Percentiles rank a stretch among this genome's conserved stretches.
phyloP scores from a whole-genome alignment of 495 filamentous ascomycete species.

The Hyphodiscus hymeniophilus region DNA sequence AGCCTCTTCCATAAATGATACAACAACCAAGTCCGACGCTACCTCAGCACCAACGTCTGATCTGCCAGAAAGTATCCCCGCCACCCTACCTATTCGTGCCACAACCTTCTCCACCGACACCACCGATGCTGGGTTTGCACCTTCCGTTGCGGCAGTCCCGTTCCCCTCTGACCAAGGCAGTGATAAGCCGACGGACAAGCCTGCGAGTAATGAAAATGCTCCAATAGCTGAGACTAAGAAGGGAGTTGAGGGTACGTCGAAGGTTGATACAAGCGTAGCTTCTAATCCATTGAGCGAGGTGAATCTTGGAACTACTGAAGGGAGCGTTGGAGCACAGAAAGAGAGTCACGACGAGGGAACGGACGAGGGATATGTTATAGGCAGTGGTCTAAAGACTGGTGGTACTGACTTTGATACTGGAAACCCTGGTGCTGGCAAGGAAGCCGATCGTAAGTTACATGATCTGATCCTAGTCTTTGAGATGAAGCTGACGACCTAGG shows the following conservation, averaged over 20 bases:
- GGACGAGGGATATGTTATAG: slow-evolving; percentile 45
- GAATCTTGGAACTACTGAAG: no score
- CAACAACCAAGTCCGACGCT: background rate
- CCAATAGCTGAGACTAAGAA: slow-evolving; percentile 13
- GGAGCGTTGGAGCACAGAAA: slow-evolving; percentile 25
- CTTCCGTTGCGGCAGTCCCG: slow-evolving; percentile 7
- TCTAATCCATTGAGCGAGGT: background rate
- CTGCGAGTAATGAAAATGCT: slow-evolving; percentile 2
- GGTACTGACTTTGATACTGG: slow-evolving; percentile 52
- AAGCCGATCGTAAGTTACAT: slow-evolving; percentile 53
- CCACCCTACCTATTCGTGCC: slow-evolving; percentile 10
- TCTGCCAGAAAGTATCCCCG: slow-evolving; percentile 2
- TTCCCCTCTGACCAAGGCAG: slow-evolving; percentile 25
- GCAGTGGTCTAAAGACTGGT: slow-evolving; percentile 44
- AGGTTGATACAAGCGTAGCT: background rate
- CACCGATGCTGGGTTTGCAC: background rate
- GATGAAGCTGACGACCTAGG: no score
- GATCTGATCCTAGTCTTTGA: background rate
- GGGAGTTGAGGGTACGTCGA: slow-evolving; percentile 6
- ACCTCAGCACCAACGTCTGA: background rate
- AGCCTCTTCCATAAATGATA: background rate
- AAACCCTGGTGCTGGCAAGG: slow-evolving; percentile 51
- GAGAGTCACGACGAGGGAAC: slow-evolving; percentile 36
- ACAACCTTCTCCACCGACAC: slow-evolving; percentile 15
- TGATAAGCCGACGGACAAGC: slow-evolving; percentile 25